Conservation (phyloP, 2,329 filamentous ascomycete genomes). For the Epicoccum sorghinum region DNA sequence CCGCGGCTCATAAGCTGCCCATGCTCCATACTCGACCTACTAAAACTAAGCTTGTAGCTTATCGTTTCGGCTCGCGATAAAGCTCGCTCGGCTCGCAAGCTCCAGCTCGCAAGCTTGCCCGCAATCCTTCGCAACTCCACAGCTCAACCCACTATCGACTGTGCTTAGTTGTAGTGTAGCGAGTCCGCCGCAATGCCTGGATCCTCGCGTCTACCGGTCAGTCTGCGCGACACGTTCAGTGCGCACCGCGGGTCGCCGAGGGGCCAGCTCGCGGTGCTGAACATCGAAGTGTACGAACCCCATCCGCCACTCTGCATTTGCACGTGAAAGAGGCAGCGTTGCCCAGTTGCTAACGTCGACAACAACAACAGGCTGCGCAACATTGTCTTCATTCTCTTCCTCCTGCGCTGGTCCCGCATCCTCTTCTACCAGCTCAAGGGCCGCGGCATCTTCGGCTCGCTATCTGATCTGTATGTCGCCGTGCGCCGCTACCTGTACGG, state of each 20-base stretch:
- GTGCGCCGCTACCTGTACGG: slow-evolving; percentile 78
- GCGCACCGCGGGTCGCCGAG: slow-evolving; percentile 64
- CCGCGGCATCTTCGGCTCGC: slow-evolving; percentile 81
- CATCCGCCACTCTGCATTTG: not conserved
- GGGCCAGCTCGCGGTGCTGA: slow-evolving; percentile 63
- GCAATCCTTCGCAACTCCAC: not conserved
- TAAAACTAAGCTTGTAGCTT: no score
- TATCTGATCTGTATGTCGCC: slow-evolving; percentile 74
- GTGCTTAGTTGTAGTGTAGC: not conserved
- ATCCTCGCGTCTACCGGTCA: slow-evolving; percentile 72
- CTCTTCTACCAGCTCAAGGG: slow-evolving; percentile 85
- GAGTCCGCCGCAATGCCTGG: slow-evolving; percentile 51
- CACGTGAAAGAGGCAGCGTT: not conserved
- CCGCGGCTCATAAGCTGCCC: no score
- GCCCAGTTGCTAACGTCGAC: not conserved
- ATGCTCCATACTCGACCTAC: no score
- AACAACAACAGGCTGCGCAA: slow-evolving; percentile 72
- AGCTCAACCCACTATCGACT: not conserved
- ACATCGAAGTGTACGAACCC: slow-evolving; percentile 69
- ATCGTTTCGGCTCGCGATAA: no score
- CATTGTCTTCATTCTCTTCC: slow-evolving; percentile 85
- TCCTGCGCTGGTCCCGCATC: slow-evolving; percentile 81
- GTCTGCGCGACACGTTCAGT: slow-evolving; percentile 70
- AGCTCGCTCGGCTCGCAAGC: no score
- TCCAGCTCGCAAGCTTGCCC: not conserved